Percentiles rank a stretch among this genome's conserved stretches.
Conservation (phyloP, 305 asterid species). For the Caryopteris hybrid region DNA sequence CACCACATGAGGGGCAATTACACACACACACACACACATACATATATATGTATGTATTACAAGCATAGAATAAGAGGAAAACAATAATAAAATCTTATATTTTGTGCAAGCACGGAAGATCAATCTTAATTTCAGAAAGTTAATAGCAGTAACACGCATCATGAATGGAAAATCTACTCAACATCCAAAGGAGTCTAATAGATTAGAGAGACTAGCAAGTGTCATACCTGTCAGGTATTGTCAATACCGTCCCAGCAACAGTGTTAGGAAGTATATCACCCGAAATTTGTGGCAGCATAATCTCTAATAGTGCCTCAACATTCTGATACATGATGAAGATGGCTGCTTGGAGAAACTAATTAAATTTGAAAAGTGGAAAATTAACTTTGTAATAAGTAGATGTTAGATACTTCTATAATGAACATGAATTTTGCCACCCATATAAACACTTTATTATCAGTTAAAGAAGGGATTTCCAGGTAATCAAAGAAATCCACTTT, state of each 20-base stretch:
- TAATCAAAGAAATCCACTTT: neutral
- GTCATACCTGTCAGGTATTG: conserved; percentile 80
- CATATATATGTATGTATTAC: neutral
- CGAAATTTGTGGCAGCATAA: conserved; percentile 85
- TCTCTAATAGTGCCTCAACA: conserved; percentile 86
- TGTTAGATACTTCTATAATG: conserved; percentile 10
- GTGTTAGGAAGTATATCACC: conserved; percentile 90
- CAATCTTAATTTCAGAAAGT: neutral
- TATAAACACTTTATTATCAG: too few relatives aligned
- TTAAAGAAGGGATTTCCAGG: too few relatives aligned
- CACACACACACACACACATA: too few relatives aligned
- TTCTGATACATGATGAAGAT: conserved; percentile 39
- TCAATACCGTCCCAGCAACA: conserved; percentile 75
- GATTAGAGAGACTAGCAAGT: conserved; percentile 10
- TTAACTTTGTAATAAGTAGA: neutral
- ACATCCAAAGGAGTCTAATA: neutral
- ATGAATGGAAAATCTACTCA: neutral
- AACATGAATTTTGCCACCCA: conserved; percentile 9
- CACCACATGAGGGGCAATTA: conserved; percentile 24
- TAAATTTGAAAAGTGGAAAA: neutral
- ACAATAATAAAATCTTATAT: too few relatives aligned
- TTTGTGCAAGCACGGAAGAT: neutral
- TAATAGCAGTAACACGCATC: neutral
- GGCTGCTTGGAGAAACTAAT: conserved; percentile 15
- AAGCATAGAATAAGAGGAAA: too few relatives aligned